Conservation (phyloP, 495 filamentous ascomycete genomes). For the Annulohypoxylon bovei region DNA sequence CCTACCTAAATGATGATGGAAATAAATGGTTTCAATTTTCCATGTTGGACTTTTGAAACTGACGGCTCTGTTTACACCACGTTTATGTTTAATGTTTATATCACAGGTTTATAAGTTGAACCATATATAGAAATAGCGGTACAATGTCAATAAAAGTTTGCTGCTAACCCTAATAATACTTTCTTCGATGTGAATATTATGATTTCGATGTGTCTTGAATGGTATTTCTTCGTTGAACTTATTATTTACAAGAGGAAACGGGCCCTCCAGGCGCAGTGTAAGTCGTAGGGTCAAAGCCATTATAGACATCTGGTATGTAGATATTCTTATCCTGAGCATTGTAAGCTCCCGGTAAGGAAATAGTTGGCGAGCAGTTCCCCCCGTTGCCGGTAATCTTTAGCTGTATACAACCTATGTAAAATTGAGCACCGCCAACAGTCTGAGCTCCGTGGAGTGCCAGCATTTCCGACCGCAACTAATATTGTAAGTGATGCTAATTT, state of each 20-base stretch:
- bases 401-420: conserved; percentile 40
- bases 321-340: conserved; percentile 43
- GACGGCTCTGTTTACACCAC: neutral
- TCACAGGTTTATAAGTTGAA: neutral
- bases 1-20: neutral
- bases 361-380: conserved; percentile 42
- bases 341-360: conserved; percentile 47
- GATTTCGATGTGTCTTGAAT: too few species aligned
- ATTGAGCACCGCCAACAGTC: conserved; percentile 33
- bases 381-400: conserved; percentile 45
- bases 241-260: conserved; percentile 40
- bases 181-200: too few species aligned
- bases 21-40: neutral
- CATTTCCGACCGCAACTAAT: conserved; percentile 48
- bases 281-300: conserved; percentile 47
- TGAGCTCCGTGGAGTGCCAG: conserved; percentile 43
- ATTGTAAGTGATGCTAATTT: neutral
- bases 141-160: neutral
- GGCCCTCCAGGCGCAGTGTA: conserved; percentile 47
- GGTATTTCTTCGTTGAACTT: too few species aligned
- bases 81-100: neutral
- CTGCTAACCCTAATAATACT: too few species aligned
- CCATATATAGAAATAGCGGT: neutral
- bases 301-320: conserved; percentile 47
- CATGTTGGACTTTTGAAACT: neutral